These are phyloP conservation scores for Cladosporium phlei DNA, from an alignment of 2,329 filamentous ascomycete species.

Conservation along the genomic window DNA sequence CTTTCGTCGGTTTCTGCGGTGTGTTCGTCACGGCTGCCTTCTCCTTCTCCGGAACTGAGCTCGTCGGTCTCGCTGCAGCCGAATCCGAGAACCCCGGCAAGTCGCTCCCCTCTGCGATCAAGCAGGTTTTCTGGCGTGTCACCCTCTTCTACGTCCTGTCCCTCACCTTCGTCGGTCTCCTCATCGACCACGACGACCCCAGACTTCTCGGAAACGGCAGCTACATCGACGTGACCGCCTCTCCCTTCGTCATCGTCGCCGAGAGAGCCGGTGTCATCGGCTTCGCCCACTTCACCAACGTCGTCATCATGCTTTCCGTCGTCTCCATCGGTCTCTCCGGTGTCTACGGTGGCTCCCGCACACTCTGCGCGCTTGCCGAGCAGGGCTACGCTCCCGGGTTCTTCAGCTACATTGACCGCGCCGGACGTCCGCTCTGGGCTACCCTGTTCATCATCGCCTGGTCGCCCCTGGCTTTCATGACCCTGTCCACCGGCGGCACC, in stretches of 20 bases:
- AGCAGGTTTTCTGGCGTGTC: constrained; percentile 31
- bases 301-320: constrained; percentile 56
- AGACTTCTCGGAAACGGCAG: constrained; percentile 21
- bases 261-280: constrained; percentile 53
- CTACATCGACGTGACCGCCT: constrained; percentile 32
- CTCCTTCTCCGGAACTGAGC: constrained; percentile 58
- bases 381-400: constrained; percentile 55
- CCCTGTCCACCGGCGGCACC: constrained; percentile 61
- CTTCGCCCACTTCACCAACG: constrained; percentile 61
- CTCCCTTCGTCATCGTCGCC: constrained; percentile 63
- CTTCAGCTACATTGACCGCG: constrained; percentile 57
- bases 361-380: constrained; percentile 74
- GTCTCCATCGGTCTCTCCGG: constrained; percentile 53
- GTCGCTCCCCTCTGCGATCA: constrained; percentile 31
- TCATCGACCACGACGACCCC: constrained; percentile 28
- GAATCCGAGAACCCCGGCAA: constrained; percentile 48
- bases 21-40: constrained; percentile 64
- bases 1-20: constrained; percentile 61
- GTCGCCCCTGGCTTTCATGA: constrained; percentile 68
- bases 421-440: constrained; percentile 73
- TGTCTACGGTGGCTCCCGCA: constrained; percentile 63
- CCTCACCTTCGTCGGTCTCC: constrained; percentile 27
- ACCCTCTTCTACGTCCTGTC: constrained; percentile 29
- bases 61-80: constrained; percentile 49
- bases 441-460: constrained; percentile 48